Conservation (phyloP, 2,329 filamentous ascomycete genomes). For the Aspergillus quadricinctus region DNA sequence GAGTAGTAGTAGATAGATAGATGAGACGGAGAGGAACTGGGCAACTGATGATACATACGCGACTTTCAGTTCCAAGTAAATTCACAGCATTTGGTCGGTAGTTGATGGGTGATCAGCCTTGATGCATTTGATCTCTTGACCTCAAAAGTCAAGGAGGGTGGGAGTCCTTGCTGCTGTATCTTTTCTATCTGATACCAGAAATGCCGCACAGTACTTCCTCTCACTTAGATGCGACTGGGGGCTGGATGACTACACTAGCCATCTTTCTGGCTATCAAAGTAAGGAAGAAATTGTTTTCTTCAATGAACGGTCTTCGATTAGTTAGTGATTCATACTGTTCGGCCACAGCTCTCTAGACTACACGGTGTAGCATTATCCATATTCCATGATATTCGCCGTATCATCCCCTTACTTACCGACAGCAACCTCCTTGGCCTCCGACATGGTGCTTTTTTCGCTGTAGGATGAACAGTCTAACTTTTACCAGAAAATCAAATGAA, state of each 20-base stretch:
- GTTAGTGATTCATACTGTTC: background rate
- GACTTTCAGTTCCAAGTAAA: background rate
- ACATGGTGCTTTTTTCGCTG: background rate
- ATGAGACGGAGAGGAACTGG: background rate
- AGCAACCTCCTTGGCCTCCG: background rate
- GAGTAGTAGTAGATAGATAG: background rate
- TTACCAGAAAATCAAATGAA: background rate
- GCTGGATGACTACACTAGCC: no score
- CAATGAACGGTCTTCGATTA: no score
- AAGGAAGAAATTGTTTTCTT: background rate
- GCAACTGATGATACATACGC: background rate
- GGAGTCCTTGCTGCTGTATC: background rate
- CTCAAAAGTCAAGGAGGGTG: background rate
- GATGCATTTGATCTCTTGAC: background rate
- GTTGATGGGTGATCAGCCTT: background rate
- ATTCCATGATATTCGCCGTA: background rate
- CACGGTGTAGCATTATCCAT: background rate
- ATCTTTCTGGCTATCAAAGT: background rate
- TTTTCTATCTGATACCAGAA: background rate
- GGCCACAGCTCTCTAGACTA: background rate
- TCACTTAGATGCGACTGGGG: background rate
- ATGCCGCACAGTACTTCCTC: background rate
- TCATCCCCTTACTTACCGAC: background rate
- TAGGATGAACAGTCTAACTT: background rate
- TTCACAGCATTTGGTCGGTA: background rate